Base-by-base conservation (phyloP, 2,329 filamentous ascomycete species). In the Trichoderma pleuroti region DNA sequence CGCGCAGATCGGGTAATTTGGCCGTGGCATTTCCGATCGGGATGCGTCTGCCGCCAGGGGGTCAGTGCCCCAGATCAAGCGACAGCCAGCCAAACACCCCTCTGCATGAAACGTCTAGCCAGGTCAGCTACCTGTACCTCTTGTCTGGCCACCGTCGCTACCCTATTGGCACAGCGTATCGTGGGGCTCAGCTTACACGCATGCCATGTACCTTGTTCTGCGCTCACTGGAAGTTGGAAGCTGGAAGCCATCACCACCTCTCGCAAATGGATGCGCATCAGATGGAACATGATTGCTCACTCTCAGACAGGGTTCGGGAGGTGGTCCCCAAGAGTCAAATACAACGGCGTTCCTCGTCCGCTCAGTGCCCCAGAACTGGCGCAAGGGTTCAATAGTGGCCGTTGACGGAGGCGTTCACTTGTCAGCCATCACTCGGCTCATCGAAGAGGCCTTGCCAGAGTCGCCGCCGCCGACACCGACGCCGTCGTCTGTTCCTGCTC, bases 401-500 rank as follows among this genome's bases (percentile, higher is more conserved):
- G 91, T 99, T 66, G 96, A 99, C 83, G 94, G 94, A 11, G 96
- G 96, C 61, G 93, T 94, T 36, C 92, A 98, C 79, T 87, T 99
- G 52, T 90, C 93, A 32, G 90, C 93, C 69, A 97, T 99, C 70
- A 89, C 89, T n/a, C 87, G 88, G 61, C 92, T 97, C 61, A 85
- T 99, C 30, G 86, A 93, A 72, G 79, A 84, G n/a, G 84, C 84
- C 3, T 80, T 86, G 18, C 81, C 82, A 3, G 76, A 76, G 56
- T 75, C 77, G n/a, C 71, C 75, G 2, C 78, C 79, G 16, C 49
- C 71, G 30, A 70, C 66, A 5, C 65, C 74, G 56, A 72, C 71
- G 3, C 68, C 71, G 11, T 70, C 71, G 21, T 72, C 71, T 36
- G 52, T 59, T 7, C 68, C 76, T 42, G 56, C 72, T 36, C 86